Conservation (phyloP, 2,329 filamentous ascomycete genomes). For the Zopfia rhizophila region DNA sequence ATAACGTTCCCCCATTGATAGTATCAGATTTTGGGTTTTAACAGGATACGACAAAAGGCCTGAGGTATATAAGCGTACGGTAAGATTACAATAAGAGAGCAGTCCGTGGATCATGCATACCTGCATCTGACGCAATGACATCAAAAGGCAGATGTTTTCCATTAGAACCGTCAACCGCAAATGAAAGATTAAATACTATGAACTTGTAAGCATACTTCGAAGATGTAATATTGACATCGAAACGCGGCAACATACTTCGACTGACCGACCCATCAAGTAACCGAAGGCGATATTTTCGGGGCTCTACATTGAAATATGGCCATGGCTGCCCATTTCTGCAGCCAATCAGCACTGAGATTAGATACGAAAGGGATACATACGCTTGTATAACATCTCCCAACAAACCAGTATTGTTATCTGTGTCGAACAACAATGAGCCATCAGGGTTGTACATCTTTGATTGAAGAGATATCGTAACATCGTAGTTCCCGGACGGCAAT, state of each 20-base stretch:
- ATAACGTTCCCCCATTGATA: slow-evolving; percentile 68
- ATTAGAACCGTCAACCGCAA: slow-evolving; percentile 46
- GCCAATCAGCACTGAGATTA: slow-evolving; percentile 10
- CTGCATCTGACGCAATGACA: slow-evolving; percentile 66
- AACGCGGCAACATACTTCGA: slow-evolving; percentile 30
- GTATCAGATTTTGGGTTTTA: slow-evolving; percentile 52
- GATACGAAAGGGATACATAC: slow-evolving; percentile 7
- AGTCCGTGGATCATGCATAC: too few relatives aligned
- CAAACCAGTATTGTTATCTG: slow-evolving; percentile 58
- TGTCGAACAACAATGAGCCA: slow-evolving; percentile 61
- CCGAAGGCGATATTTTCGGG: slow-evolving; percentile 68
- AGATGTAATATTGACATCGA: too few relatives aligned
- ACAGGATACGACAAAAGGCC: slow-evolving; percentile 61
- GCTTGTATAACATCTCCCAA: slow-evolving; percentile 69
- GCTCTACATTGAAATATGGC: slow-evolving; percentile 67
- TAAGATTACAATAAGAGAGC: background rate
- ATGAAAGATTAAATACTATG: slow-evolving; percentile 61
- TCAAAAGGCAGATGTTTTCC: slow-evolving; percentile 57
- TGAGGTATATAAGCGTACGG: slow-evolving; percentile 8
- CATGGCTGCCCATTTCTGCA: slow-evolving; percentile 66
- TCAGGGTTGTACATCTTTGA: slow-evolving; percentile 64
- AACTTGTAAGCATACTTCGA: too few relatives aligned
- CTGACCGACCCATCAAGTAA: slow-evolving; percentile 58
- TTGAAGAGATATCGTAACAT: slow-evolving; percentile 62
- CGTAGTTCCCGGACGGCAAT: slow-evolving; percentile 64